phyloP scores from a whole-genome alignment of 345 rosid species.

The thale cress (Arabidopsis thaliana) region TAIR10.1 NC_003076.8:26055501-26056000 shows the following conservation, averaged over 20 bases:
- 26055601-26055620: conserved; percentile 46
- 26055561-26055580: conserved; percentile 26
- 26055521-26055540: conserved; percentile 43
- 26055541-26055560: conserved; percentile 42
- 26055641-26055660: not conserved
- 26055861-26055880: conserved; percentile 49
- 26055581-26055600: conserved; percentile 25
- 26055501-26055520: conserved; percentile 51
- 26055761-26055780: conserved; percentile 33
- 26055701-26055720: conserved; percentile 33
- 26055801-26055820: not conserved
- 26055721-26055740: conserved; percentile 20
- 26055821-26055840: conserved; percentile 18
- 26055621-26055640: conserved; percentile 24
- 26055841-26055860: conserved; percentile 41
- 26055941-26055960: conserved; percentile 41
- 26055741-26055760: conserved; percentile 40
- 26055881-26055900: conserved; percentile 45
- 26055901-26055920: not conserved
- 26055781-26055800: conserved; percentile 40
- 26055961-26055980: conserved; percentile 29
- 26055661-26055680: conserved; percentile 2
- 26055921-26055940: conserved; percentile 1
- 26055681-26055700: conserved; percentile 39
- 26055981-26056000: conserved; percentile 24